These are phyloP conservation scores for Xylariaceae sp. DNA, from an alignment of 2,329 filamentous ascomycete species.

Conservation along the genomic window DNA sequence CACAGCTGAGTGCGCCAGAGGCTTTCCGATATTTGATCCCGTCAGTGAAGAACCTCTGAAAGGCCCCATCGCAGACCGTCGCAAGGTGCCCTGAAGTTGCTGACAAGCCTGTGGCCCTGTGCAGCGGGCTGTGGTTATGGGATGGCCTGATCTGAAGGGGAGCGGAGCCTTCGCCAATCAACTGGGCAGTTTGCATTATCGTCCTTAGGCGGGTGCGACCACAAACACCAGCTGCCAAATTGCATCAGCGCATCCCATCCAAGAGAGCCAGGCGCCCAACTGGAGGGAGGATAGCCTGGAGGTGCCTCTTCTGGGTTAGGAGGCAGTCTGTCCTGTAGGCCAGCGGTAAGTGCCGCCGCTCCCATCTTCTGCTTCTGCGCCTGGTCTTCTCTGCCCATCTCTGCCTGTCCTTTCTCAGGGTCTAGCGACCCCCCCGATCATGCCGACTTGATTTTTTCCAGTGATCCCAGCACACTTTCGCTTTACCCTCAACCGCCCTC, in stretches of 20 bases:
- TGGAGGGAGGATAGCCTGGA: too few relatives aligned
- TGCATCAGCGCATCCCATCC: neutral
- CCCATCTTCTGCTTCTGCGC: too few relatives aligned
- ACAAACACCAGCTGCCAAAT: neutral
- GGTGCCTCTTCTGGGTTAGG: too few relatives aligned
- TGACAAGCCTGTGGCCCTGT: conserved; percentile 13
- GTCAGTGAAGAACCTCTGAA: conserved; percentile 18
- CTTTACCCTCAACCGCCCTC: too few relatives aligned
- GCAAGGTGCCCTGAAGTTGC: conserved; percentile 9
- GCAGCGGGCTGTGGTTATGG: conserved; percentile 2
- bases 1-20: conserved; percentile 1
- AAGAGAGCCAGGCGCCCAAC: too few relatives aligned
- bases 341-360: neutral
- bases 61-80: too few relatives aligned
- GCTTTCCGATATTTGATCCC: conserved; percentile 2
- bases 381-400: too few relatives aligned
- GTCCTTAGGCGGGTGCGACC: neutral
- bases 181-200: neutral
- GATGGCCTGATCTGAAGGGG: neutral
- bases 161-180: neutral
- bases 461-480: neutral
- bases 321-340: too few relatives aligned
- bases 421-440: neutral
- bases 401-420: neutral
- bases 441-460: neutral